A percentile compares a stretch with the other conserved stretches of the same genome.
phyloP scores from a whole-genome alignment of 2,329 filamentous ascomycete species.

The Chalaropsis ovoidea region DNA sequence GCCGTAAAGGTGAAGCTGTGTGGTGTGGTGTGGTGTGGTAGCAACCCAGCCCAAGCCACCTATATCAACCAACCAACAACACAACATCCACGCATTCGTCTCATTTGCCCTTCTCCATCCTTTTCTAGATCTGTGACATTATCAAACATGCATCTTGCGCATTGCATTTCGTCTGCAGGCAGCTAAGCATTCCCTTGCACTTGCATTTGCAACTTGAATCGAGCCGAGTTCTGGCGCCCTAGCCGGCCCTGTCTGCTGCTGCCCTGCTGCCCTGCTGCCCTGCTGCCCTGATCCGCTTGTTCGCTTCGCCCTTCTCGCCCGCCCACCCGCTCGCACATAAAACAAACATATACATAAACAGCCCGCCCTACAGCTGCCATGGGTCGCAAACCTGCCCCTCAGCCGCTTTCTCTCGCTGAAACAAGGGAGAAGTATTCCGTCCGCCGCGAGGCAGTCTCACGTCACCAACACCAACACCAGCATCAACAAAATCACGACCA shows the following conservation, averaged over 20 bases:
- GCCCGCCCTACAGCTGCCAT: slow-evolving; percentile 32
- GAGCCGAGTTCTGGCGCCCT: background rate
- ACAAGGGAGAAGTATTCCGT: slow-evolving; percentile 25
- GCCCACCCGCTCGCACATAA: background rate
- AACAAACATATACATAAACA: slow-evolving; percentile 11
- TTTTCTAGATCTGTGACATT: background rate
- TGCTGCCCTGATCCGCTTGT: background rate
- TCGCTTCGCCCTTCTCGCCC: no score
- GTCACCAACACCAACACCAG: slow-evolving; percentile 7
- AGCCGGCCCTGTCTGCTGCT: background rate
- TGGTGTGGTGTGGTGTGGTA: no score
- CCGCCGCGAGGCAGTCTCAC: slow-evolving; percentile 10
- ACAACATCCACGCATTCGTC: background rate
- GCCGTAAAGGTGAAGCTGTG: no score
- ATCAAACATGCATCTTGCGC: slow-evolving; percentile 1
- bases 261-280: background rate
- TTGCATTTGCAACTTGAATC: slow-evolving; percentile 1
- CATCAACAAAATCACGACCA: background rate
- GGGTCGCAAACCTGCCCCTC: slow-evolving; percentile 50
- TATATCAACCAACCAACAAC: no score
- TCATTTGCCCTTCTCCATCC: background rate
- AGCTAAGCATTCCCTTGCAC: background rate
- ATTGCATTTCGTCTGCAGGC: background rate
- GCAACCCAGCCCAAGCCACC: no score
- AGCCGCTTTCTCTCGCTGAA: slow-evolving; percentile 46